Conservation (phyloP, 768 basidiomycete species). For the Holtermanniella nyarrowii region DNA sequence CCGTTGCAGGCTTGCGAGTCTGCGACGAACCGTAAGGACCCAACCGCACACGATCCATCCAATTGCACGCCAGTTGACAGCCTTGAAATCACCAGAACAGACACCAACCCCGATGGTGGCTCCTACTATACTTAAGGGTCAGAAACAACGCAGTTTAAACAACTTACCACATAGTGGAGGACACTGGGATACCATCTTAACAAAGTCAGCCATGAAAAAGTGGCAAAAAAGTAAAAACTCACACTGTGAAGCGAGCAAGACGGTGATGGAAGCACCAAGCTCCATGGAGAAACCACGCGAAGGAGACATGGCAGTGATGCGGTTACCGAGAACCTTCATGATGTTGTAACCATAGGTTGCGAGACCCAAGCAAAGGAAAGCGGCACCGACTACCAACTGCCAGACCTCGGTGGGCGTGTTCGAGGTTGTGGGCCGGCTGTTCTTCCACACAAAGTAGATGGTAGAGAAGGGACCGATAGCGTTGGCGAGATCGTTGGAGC, state of each 20-base stretch:
- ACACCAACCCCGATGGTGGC: slow-evolving; percentile 41
- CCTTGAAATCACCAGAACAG: slow-evolving; percentile 33
- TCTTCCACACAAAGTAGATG: slow-evolving; percentile 43
- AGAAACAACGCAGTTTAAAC: slow-evolving; percentile 22
- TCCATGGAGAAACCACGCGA: slow-evolving; percentile 46
- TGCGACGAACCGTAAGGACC: slow-evolving; percentile 33
- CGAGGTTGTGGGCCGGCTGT: slow-evolving; percentile 23
- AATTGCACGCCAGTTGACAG: slow-evolving; percentile 40
- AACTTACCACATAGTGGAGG: slow-evolving; percentile 44
- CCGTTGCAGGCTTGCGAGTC: no score
- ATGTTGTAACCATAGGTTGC: slow-evolving; percentile 42
- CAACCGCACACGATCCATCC: slow-evolving; percentile 39
- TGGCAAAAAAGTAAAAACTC: neutral
- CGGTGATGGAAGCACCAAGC: slow-evolving; percentile 44
- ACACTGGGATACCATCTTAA: slow-evolving; percentile 37
- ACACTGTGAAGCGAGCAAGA: slow-evolving; percentile 44
- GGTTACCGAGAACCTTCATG: slow-evolving; percentile 42
- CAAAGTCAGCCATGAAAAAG: neutral
- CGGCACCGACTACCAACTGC: slow-evolving; percentile 41
- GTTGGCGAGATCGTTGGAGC: slow-evolving; percentile 44
- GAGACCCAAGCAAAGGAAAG: slow-evolving; percentile 9
- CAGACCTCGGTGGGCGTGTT: slow-evolving; percentile 41
- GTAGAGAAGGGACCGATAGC: slow-evolving; percentile 41
- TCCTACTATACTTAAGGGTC: slow-evolving; percentile 20
- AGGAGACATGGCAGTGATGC: slow-evolving; percentile 44